Evolutionary conservation across 805 yeast species (phyloP), one percentile per base, ranked within the genome.

Genomic region (Naumovozyma castellii): DNA sequence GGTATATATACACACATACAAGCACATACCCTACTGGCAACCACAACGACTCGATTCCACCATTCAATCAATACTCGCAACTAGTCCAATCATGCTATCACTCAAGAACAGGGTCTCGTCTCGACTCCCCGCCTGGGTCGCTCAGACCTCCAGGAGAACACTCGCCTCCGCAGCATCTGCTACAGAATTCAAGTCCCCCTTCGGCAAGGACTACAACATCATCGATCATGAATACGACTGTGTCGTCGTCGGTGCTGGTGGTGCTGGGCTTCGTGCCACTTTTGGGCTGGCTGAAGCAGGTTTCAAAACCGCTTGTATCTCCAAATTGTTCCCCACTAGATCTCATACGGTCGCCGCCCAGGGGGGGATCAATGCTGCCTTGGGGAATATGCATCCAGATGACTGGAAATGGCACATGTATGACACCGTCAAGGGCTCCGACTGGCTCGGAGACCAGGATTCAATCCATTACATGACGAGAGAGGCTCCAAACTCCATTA

Each of bases 351-450:
- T 90, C 38, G 97, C 97, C 42, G 98, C 98, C 38, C 98, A 90
- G 69, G 98, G 98, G 69, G 98, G 98, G 71, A 92, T 90, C 68
- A 90, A 90, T 59, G 98, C 97, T 51, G 98, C 98, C 22, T 74
- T 90, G 50, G 98, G 97, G 53, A 90, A 90, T 74, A 90, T 90
- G 95, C 97, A 92, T 71, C 73, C 76, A 53, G 98, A 90, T 66
- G 88, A 88, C 71, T 90, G 98, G 98, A 94, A 85, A 67, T 92
- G 97, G 97, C 98, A 90, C 67, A 88, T 90, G 97, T 90, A 92
- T 68, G 98, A 90, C 63, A 90, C 98, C 56, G 97, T 90, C 55
- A 90, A 90, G 71, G 98, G 98, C 49, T 87, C 97, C 8, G 98
- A 90, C 69, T 90, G 98, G 98, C 78, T 90, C 48, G 98, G 98